Base-by-base conservation (phyloP, 331 rosid species). In the Malus hybrid region DNA sequence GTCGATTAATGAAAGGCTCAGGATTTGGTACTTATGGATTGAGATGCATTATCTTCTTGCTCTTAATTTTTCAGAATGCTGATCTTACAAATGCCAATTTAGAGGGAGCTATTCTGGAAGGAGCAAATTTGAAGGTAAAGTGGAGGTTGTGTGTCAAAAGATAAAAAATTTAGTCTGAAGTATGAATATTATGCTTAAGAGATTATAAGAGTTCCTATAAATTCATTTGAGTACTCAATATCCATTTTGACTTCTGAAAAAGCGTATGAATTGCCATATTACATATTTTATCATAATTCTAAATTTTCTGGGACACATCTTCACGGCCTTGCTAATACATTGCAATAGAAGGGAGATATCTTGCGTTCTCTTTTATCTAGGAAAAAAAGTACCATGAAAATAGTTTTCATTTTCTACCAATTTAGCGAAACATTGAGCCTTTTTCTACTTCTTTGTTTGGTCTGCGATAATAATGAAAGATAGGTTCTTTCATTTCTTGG, bases 71-170 rank as follows among this genome's bases (percentile, higher is more conserved):
- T 80, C 89, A 93, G 98, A 88, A 86, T 82, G 98, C 98, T 7
- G 98, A 93, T 85, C 94, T 93, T 79, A 87, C 94, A 39, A 88
- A 89, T 78, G 97, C 96, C 65, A 93, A 93, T 88, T 82, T 93
- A 67, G 98, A 93, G 87, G 96, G 96, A 70, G 98, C 97, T 58
- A 77, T 82, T 78, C 82, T 93, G n/a, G 97, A 91, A 84, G 98
- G 98, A 82, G 97, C 98, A 71, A 91, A 93, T 79, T 84, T 93
- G 61, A 93, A 93, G 98, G 98, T 93, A 87, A 72, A 74, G 48
- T 80, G 71, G 64, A 69, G 66, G 69, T 63, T 61, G 20, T 50
- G 24, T 11, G 19, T 44, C 20, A 55, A 44, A 55, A 52, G 19
- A n/a, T 71, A 22, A 50, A 69, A 10, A 7, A 69, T 1, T 6